These are phyloP conservation scores for Limonomyces culmigenus DNA, from an alignment of 1,284 basidiomycete genomes.

Conservation along the genomic window DNA sequence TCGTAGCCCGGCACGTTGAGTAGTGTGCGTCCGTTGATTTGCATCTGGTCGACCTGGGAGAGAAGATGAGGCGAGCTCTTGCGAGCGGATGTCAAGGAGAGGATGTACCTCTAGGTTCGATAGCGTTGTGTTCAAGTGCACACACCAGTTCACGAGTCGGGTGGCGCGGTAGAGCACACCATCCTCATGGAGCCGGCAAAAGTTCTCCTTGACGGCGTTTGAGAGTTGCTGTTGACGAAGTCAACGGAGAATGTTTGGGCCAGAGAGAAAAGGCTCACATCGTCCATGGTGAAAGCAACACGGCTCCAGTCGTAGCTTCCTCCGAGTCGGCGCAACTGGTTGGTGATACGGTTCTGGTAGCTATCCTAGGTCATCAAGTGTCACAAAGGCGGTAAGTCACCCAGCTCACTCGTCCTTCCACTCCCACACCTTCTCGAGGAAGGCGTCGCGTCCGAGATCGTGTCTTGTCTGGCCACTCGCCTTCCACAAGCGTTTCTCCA, in stretches of 20 bases:
- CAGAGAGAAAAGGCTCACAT: conserved; percentile 26
- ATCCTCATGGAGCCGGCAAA: conserved; percentile 85
- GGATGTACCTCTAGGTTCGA: conserved; percentile 77
- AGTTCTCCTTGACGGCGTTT: conserved; percentile 84
- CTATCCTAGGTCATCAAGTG: conserved; percentile 18
- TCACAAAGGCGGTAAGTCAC: conserved; percentile 1
- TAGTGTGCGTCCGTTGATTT: conserved; percentile 77
- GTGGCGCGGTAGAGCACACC: conserved; percentile 94
- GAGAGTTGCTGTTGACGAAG: conserved; percentile 23
- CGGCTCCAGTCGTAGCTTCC: conserved; percentile 92
- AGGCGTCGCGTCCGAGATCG: conserved; percentile 87
- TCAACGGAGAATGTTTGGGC: neutral
- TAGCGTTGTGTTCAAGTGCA: conserved; percentile 87
- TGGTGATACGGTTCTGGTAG: conserved; percentile 84
- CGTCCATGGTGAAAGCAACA: conserved; percentile 92
- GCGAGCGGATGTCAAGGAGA: neutral
- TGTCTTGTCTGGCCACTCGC: conserved; percentile 73
- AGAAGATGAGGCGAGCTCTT: neutral
- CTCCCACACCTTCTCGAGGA: conserved; percentile 83
- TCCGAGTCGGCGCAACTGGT: conserved; percentile 80
- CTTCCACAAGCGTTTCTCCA: conserved; percentile 88
- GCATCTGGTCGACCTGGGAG: conserved; percentile 79
- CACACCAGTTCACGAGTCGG: conserved; percentile 98
- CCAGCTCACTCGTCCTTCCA: conserved; percentile 87
- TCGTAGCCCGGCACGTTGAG: conserved; percentile 92